Percentiles rank a stretch among this genome's conserved stretches.
Evolutionary conservation across 2,329 filamentous ascomycete species (phyloP).

Genomic region (Penicillium sp.): DNA sequence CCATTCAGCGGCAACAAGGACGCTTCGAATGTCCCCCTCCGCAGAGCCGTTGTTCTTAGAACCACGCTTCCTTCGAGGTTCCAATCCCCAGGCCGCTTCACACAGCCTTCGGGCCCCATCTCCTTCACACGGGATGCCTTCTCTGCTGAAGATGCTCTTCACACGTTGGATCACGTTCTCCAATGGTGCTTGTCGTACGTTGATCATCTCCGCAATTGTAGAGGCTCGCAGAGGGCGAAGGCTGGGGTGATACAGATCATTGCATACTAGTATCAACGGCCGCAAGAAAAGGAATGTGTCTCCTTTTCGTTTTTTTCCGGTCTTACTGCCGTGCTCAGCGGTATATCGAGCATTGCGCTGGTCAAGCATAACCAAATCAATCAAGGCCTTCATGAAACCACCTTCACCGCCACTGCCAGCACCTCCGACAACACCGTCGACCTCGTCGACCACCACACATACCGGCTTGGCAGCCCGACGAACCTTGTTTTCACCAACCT

Average conservation of each 20-base stretch:
- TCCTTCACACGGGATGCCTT: slow-evolving; percentile 83
- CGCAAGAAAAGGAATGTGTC: slow-evolving; percentile 86
- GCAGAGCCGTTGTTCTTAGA: slow-evolving; percentile 48
- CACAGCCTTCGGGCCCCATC: slow-evolving; percentile 79
- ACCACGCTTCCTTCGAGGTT: slow-evolving; percentile 56
- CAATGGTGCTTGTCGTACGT: slow-evolving; percentile 83
- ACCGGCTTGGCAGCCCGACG: slow-evolving; percentile 80
- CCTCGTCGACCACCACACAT: slow-evolving; percentile 93
- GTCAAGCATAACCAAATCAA: slow-evolving; percentile 84
- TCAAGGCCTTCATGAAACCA: slow-evolving; percentile 91
- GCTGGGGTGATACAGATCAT: slow-evolving; percentile 92
- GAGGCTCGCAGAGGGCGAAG: slow-evolving; percentile 85
- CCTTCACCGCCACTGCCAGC: slow-evolving; percentile 78
- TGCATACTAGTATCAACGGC: slow-evolving; percentile 92
- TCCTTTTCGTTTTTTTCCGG: slow-evolving; percentile 62
- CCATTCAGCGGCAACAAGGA: slow-evolving; percentile 68
- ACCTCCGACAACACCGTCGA: slow-evolving; percentile 88
- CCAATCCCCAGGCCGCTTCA: slow-evolving; percentile 67
- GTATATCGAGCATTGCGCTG: slow-evolving; percentile 69
- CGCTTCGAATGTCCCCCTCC: slow-evolving; percentile 62
- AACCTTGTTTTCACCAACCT: slow-evolving; percentile 53
- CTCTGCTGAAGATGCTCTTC: slow-evolving; percentile 81
- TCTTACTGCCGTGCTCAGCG: slow-evolving; percentile 27
- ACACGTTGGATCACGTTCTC: slow-evolving; percentile 82
- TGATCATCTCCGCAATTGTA: slow-evolving; percentile 81